Base-by-base conservation (phyloP, 2,329 filamentous ascomycete species). In the Dendryphion nanum region DNA sequence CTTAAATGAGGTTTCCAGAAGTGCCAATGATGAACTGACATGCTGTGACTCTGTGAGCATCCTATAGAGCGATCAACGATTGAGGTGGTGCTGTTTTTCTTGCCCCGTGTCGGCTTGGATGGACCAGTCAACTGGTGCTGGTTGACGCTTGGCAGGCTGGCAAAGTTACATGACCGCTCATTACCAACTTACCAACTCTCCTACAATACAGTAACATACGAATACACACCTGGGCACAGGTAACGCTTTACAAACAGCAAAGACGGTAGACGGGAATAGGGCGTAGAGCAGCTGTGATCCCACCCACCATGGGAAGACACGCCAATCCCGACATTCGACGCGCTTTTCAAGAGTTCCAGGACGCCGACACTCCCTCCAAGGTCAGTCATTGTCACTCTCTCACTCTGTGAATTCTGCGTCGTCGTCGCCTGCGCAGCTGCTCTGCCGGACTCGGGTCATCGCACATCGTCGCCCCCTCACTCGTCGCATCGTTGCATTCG, bases 241-340 rank as follows among this genome's bases (percentile, higher is more conserved):
- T n/a, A n/a, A n/a, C n/a, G n/a, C n/a, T n/a, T n/a, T n/a, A n/a
- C n/a, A n/a, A n/a, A n/a, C n/a, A n/a, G n/a, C n/a, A n/a, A n/a
- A n/a, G n/a, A n/a, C 28, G n/a, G n/a, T n/a, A n/a, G n/a, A n/a
- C n/a, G n/a, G n/a, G n/a, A n/a, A n/a, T n/a, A n/a, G n/a, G n/a
- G n/a, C n/a, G n/a, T n/a, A n/a, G n/a, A n/a, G n/a, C n/a, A n/a
- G n/a, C n/a, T n/a, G n/a, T n/a, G n/a, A n/a, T n/a, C 29, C 8
- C 8, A 17, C 8, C 19, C 37, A 18, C 50, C 50, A 50, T 48
- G 60, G 58, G 59, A 39, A 50, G 60, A 40, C 62, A 65, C 52
- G 67, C 66, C 37, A 70, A 70, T 47, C 64, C 65, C 23, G 66
- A 69, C 48, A 69, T 70, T 36, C 50, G 65, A 28, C 51, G 63